Evolutionary conservation across 495 filamentous ascomycete species (phyloP).

Genomic region (Podospora tetraspora): DNA sequence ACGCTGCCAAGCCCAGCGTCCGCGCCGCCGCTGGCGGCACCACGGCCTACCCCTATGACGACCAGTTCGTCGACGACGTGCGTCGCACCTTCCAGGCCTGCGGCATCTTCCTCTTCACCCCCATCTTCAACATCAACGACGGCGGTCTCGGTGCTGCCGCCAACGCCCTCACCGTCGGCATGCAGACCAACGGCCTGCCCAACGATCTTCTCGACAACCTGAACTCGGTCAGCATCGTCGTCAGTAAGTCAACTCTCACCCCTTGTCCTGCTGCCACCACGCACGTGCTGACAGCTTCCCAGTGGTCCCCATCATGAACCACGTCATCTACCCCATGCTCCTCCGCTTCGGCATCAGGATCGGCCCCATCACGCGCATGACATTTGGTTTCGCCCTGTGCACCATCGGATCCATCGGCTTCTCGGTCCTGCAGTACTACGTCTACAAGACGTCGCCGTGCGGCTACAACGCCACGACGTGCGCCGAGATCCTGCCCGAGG

Average conservation of each 20-base stretch:
- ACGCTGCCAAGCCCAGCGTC: slow-evolving; percentile 53
- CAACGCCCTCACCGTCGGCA: slow-evolving; percentile 53
- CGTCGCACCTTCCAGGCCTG: slow-evolving; percentile 49
- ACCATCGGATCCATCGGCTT: slow-evolving; percentile 56
- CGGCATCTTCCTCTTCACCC: slow-evolving; percentile 52
- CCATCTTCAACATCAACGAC: slow-evolving; percentile 58
- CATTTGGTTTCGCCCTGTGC: slow-evolving; percentile 63
- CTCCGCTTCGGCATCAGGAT: slow-evolving; percentile 58
- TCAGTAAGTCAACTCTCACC: slow-evolving; percentile 29
- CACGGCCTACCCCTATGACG: slow-evolving; percentile 37
- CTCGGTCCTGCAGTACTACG: slow-evolving; percentile 65
- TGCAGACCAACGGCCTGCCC: slow-evolving; percentile 58
- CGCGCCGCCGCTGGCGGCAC: slow-evolving; percentile 44
- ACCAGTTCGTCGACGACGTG: slow-evolving; percentile 49
- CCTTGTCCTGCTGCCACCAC: neutral
- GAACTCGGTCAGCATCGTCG: slow-evolving; percentile 65
- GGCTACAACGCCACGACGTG: slow-evolving; percentile 41
- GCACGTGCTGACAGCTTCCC: slow-evolving; percentile 12
- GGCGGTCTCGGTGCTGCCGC: slow-evolving; percentile 40
- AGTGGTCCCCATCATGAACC: slow-evolving; percentile 66
- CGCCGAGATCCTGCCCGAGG: slow-evolving; percentile 29
- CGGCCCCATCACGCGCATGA: slow-evolving; percentile 66
- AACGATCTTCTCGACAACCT: slow-evolving; percentile 73
- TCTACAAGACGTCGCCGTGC: slow-evolving; percentile 55
- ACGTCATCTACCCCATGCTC: slow-evolving; percentile 61